Evolutionary conservation across 1,284 basidiomycete genomes (phyloP).

Genomic region (Trametes versicolor): DNA sequence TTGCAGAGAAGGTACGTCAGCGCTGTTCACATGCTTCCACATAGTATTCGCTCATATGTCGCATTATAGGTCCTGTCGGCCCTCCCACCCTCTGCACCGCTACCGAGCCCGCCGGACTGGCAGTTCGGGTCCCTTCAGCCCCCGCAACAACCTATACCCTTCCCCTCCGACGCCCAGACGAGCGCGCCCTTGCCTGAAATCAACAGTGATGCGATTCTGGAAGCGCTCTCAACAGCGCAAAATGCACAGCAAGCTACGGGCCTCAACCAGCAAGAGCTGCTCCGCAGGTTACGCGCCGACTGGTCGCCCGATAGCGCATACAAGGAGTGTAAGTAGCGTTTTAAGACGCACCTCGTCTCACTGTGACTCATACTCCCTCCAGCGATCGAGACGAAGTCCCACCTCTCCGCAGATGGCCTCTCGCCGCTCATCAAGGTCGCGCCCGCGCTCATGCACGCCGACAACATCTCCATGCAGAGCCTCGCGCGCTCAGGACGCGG

Average conservation of each 20-base stretch:
- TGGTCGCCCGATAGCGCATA: conserved; percentile 86
- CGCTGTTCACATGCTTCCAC: neutral
- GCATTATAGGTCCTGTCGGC: conserved; percentile 27
- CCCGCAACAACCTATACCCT: conserved; percentile 47
- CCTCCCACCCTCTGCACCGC: conserved; percentile 22
- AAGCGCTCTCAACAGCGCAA: conserved; percentile 58
- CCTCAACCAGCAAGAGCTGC: conserved; percentile 64
- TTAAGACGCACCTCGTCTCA: neutral
- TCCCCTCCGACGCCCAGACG: conserved; percentile 40
- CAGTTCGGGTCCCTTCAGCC: conserved; percentile 49
- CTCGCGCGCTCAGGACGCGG: conserved; percentile 77
- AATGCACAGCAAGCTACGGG: conserved; percentile 72
- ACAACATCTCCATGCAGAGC: conserved; percentile 86
- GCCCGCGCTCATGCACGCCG: conserved; percentile 87
- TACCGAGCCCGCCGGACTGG: conserved; percentile 37
- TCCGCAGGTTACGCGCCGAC: conserved; percentile 59
- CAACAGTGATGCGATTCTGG: conserved; percentile 64
- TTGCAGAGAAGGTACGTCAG: conserved; percentile 65
- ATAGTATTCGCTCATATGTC: neutral
- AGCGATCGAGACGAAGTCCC: conserved; percentile 70
- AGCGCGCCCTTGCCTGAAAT: conserved; percentile 51
- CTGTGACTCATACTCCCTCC: neutral
- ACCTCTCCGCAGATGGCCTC: conserved; percentile 68
- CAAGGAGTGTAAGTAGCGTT: conserved; percentile 69
- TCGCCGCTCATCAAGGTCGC: conserved; percentile 82